A percentile compares a stretch with the other conserved stretches of the same genome.
phyloP scores from a whole-genome alignment of 176 grass and related monocot species.

The Carex scoparia region DNA sequence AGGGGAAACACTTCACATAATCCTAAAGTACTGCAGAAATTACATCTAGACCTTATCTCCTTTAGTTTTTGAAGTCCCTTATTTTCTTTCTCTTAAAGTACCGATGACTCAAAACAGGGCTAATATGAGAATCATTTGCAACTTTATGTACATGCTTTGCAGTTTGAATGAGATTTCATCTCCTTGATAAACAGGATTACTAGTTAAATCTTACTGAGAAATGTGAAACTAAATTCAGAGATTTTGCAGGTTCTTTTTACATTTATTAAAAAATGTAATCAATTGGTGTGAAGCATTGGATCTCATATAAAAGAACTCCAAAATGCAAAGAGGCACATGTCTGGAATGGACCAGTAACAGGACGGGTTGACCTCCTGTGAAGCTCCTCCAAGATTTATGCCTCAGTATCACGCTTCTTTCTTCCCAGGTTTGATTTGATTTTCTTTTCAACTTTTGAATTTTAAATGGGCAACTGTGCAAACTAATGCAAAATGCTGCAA shows the following conservation, averaged over 20 bases:
- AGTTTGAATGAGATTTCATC: neutral
- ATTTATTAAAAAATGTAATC: constrained; percentile 14
- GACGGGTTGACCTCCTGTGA: constrained; percentile 94
- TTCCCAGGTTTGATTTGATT: constrained; percentile 14
- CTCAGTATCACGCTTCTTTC: constrained; percentile 22
- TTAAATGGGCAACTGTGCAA: neutral
- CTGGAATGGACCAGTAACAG: constrained; percentile 94
- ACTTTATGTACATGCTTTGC: neutral
- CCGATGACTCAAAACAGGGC: no score
- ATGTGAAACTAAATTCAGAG: neutral
- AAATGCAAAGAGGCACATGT: constrained; percentile 58
- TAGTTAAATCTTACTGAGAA: neutral
- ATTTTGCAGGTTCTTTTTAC: neutral
- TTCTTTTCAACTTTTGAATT: neutral
- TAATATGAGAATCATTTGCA: neutral
- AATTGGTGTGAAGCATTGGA: constrained; percentile 90
- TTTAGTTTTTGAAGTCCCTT: no score
- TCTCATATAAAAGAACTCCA: constrained; percentile 82
- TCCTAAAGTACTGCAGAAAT: no score
- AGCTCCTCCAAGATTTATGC: constrained; percentile 73
- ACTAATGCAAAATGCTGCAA: neutral
- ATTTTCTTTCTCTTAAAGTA: no score
- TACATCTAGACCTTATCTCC: no score
- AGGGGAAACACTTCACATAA: no score
- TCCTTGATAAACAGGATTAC: neutral